Evolutionary conservation across 306 rosid genomes (phyloP).

Genomic region (Pyrus pyrifolia): DNA sequence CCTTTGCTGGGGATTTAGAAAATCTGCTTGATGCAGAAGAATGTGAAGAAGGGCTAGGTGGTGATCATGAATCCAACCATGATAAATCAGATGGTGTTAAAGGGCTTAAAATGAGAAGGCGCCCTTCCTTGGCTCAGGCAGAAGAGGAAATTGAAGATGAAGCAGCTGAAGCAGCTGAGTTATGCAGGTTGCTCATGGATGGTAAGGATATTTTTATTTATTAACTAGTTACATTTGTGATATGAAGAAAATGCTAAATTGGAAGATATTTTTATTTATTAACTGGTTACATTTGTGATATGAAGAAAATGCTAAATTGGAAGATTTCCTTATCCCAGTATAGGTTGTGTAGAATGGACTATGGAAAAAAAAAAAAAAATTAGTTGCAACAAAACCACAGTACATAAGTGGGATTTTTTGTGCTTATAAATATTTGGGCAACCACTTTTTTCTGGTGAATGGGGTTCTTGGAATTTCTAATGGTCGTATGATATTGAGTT

Average conservation of each 20-base stretch:
- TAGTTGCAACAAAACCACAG: not conserved
- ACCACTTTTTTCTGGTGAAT: not conserved
- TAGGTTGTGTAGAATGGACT: not conserved
- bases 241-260: not conserved
- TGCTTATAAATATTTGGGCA: not conserved
- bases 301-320: not conserved
- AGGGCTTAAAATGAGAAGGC: slow-evolving; percentile 91
- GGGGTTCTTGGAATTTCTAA: not conserved
- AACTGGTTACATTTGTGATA: not conserved
- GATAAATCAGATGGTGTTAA: slow-evolving; percentile 82
- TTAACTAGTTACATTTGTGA: not conserved
- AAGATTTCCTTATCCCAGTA: not conserved
- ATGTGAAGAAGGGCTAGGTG: slow-evolving; percentile 76
- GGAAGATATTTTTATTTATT: not conserved
- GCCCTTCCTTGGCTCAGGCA: slow-evolving; percentile 71
- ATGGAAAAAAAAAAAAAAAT: not conserved
- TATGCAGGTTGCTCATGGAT: slow-evolving; percentile 84
- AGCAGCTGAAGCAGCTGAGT: slow-evolving; percentile 85
- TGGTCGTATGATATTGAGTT: not conserved
- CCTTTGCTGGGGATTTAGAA: slow-evolving; percentile 97
- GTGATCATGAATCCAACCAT: slow-evolving; percentile 53
- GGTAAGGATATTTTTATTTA: slow-evolving; percentile 38
- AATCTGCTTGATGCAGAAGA: slow-evolving; percentile 97
- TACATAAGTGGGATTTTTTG: not conserved
- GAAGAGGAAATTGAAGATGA: slow-evolving; percentile 95